These are phyloP conservation scores for Annulohypoxylon moriforme DNA, from an alignment of 495 filamentous ascomycete genomes.

Conservation along the genomic window DNA sequence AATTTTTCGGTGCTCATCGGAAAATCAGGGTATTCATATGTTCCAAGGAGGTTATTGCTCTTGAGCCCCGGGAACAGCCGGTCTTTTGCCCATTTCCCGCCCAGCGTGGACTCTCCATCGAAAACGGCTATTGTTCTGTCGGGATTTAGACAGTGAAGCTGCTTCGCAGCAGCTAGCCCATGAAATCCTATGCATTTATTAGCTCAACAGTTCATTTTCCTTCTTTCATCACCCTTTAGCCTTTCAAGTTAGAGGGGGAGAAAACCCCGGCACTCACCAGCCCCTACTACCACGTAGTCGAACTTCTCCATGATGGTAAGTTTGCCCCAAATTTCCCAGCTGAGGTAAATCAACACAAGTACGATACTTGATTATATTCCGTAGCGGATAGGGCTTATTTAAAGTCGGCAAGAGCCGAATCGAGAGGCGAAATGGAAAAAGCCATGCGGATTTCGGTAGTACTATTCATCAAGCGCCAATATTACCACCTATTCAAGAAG, in stretches of 20 bases:
- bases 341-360: not conserved
- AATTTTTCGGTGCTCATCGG: conserved; percentile 72
- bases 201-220: not conserved
- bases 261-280: conserved; percentile 10
- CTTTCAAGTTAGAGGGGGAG: not conserved
- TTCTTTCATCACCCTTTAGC: not conserved
- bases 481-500: not conserved
- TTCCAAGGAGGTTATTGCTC: conserved; percentile 70
- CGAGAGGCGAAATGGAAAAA: not conserved
- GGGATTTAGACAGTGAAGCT: conserved; percentile 21
- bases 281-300: conserved; percentile 24
- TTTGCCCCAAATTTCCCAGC: not conserved
- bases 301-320: not conserved
- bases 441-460: not conserved
- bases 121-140: conserved; percentile 4
- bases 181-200: not conserved
- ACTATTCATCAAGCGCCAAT: not conserved
- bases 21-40: conserved; percentile 78
- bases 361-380: not conserved
- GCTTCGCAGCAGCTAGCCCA: conserved; percentile 28
- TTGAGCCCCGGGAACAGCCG: conserved; percentile 62
- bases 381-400: not conserved
- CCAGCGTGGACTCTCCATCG: conserved; percentile 8
- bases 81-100: conserved; percentile 14
- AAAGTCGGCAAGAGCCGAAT: not conserved